phyloP scores from a whole-genome alignment of 2,329 filamentous ascomycete genomes.

The Coniochaeta ligniaria region DNA sequence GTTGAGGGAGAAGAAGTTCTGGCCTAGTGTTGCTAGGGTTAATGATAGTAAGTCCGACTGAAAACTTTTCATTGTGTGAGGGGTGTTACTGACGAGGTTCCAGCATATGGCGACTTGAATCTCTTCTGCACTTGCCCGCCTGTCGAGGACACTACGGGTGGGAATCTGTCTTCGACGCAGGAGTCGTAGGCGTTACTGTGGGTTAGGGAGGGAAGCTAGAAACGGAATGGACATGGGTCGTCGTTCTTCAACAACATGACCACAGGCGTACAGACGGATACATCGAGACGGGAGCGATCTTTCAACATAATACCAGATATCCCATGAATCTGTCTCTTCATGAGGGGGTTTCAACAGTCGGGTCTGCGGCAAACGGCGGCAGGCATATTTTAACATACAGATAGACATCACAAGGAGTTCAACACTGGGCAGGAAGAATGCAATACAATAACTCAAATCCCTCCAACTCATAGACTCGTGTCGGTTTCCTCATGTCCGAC shows the following conservation, averaged over 20 bases:
- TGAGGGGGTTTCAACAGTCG: background rate
- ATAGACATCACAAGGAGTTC: background rate
- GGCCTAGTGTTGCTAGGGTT: constrained; percentile 79
- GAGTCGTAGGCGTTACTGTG: background rate
- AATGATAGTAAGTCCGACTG: constrained; percentile 65
- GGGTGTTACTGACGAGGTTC: constrained; percentile 8
- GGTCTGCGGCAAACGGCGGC: background rate
- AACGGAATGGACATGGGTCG: background rate
- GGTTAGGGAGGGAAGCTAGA: background rate
- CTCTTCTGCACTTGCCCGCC: constrained; percentile 93
- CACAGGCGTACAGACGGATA: background rate
- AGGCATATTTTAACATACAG: background rate
- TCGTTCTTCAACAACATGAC: background rate
- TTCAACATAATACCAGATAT: background rate
- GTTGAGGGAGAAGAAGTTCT: constrained; percentile 94
- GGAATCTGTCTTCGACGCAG: constrained; percentile 7
- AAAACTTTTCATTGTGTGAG: background rate
- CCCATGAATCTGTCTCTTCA: background rate
- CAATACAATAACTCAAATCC: background rate
- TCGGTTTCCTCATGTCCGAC: too few species aligned
- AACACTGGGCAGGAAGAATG: background rate
- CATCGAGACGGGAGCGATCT: background rate
- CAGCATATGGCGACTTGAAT: constrained; percentile 85
- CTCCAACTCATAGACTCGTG: too few species aligned
- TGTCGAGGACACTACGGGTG: constrained; percentile 55